Percentiles rank a stretch among this genome's conserved stretches.
Conservation (phyloP, 177 flowering plant genomes). For the Tripterygium wilfordii region DNA sequence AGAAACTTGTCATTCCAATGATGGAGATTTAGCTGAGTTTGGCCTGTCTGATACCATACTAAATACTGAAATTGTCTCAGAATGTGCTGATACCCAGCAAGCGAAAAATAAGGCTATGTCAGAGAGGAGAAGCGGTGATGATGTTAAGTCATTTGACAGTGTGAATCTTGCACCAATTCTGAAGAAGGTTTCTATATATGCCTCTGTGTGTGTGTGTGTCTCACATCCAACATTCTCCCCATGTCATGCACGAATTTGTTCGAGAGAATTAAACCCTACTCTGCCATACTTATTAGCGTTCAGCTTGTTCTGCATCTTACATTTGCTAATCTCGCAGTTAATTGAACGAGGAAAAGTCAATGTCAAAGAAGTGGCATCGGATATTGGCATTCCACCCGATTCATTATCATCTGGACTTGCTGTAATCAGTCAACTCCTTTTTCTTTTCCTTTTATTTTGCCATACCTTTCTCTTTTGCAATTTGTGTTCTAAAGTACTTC, state of each 20-base stretch:
- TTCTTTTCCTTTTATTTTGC: not conserved
- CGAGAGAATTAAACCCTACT: no score
- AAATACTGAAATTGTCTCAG: slow-evolving; percentile 17
- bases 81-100: slow-evolving; percentile 24
- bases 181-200: no score
- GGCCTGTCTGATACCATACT: slow-evolving; percentile 13
- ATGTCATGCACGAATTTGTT: no score
- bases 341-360: slow-evolving; percentile 66
- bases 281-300: no score
- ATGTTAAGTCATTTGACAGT: slow-evolving; percentile 23
- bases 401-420: slow-evolving; percentile 41
- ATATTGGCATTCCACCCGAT: slow-evolving; percentile 62
- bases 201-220: no score
- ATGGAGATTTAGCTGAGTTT: slow-evolving; percentile 16
- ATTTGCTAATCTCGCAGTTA: slow-evolving; percentile 39
- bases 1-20: slow-evolving; percentile 17
- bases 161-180: slow-evolving; percentile 30
- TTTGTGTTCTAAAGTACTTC: no score
- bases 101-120: slow-evolving; percentile 14
- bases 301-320: no score
- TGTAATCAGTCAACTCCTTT: slow-evolving; percentile 44
- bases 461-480: no score
- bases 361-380: slow-evolving; percentile 60
- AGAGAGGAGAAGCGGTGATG: slow-evolving; percentile 22
- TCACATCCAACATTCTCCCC: no score